These are phyloP conservation scores for Termitomyces sp. DNA, from an alignment of 1,284 basidiomycete genomes.

Conservation along the genomic window DNA sequence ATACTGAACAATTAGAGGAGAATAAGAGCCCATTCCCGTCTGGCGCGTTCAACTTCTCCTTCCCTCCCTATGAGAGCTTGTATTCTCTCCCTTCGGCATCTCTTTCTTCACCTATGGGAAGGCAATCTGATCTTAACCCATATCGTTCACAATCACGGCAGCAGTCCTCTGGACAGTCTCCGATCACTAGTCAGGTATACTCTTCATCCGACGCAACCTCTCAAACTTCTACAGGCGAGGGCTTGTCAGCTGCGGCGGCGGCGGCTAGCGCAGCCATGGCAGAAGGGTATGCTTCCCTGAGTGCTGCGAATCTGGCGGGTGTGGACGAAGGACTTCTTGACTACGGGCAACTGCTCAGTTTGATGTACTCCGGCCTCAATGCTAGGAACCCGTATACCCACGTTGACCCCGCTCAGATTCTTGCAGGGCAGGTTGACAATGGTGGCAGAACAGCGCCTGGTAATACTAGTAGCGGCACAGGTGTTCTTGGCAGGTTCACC, in stretches of 20 bases:
- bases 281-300: constrained; percentile 62
- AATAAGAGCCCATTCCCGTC: constrained; percentile 59
- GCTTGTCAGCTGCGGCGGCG: constrained; percentile 58
- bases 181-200: constrained; percentile 32
- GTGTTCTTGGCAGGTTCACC: constrained; percentile 35
- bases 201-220: constrained; percentile 34
- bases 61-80: constrained; percentile 62
- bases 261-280: constrained; percentile 61
- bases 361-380: constrained; percentile 55
- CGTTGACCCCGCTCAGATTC: constrained; percentile 83
- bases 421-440: constrained; percentile 43
- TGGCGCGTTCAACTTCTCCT: constrained; percentile 74
- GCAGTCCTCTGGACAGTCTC: constrained; percentile 17
- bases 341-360: constrained; percentile 58
- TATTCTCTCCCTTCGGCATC: constrained; percentile 42
- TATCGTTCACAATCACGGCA: constrained; percentile 15
- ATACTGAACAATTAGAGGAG: constrained; percentile 33
- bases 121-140: constrained; percentile 10
- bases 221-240: constrained; percentile 34
- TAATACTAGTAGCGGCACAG: constrained; percentile 12
- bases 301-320: constrained; percentile 44
- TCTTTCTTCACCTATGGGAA: constrained; percentile 22
- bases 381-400: constrained; percentile 66
- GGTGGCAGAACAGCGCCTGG: constrained; percentile 15
- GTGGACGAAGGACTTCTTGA: constrained; percentile 51